A percentile compares a stretch with the other conserved stretches of the same genome.
Conservation (phyloP, 2,329 filamentous ascomycete species). For the Cercospora sp. region DNA sequence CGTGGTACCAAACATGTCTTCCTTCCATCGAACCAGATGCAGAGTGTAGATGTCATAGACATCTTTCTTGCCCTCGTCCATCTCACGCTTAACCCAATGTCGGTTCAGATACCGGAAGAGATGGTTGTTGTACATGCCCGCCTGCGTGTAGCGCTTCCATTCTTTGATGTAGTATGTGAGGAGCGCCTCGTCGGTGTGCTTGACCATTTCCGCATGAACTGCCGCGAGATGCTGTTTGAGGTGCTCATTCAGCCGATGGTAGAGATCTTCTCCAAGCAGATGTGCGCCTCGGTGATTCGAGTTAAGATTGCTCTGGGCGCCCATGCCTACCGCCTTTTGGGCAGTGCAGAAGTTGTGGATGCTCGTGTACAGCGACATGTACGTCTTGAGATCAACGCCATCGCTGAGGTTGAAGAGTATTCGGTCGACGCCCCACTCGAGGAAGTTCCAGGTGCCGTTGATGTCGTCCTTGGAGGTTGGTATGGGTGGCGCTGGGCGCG, state of each 20-base stretch:
- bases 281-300: constrained; percentile 77
- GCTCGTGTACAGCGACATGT: constrained; percentile 96
- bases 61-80: constrained; percentile 97
- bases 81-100: constrained; percentile 98
- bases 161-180: constrained; percentile 92
- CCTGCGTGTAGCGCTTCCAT: constrained; percentile 93
- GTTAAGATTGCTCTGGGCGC: constrained; percentile 46
- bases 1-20: constrained; percentile 82
- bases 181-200: constrained; percentile 84
- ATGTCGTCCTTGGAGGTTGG: constrained; percentile 43
- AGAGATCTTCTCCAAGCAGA: constrained; percentile 91
- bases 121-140: constrained; percentile 96
- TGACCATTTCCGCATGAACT: constrained; percentile 70
- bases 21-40: constrained; percentile 92
- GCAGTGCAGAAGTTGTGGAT: constrained; percentile 99
- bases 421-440: constrained; percentile 82
- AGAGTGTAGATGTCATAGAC: constrained; percentile 98
- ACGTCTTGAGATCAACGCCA: constrained; percentile 92
- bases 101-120: constrained; percentile 94
- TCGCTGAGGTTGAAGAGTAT: constrained; percentile 92
- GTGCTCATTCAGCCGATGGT: constrained; percentile 86
- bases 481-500: constrained; percentile 32
- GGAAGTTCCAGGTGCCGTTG: constrained; percentile 68
- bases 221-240: constrained; percentile 72
- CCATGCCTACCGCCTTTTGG: constrained; percentile 75